Conservation (phyloP, 2,329 filamentous ascomycete species). For the Albophoma yamanashiensis region DNA sequence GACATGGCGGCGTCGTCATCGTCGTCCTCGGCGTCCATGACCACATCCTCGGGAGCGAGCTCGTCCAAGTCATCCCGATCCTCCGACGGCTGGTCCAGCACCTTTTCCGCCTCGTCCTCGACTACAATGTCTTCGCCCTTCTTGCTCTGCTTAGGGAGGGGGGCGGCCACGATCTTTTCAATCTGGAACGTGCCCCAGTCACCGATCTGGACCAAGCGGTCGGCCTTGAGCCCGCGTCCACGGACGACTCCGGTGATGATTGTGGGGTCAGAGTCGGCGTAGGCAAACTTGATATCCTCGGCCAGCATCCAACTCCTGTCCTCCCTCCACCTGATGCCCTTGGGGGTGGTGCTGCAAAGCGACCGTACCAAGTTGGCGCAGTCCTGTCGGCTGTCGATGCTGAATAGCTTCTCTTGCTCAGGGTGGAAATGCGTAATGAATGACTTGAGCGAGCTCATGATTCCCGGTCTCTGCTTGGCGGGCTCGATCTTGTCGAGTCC, state of each 20-base stretch:
- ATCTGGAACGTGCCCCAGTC: conserved; percentile 94
- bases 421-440: conserved; percentile 95
- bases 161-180: conserved; percentile 73
- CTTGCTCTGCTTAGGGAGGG: conserved; percentile 49
- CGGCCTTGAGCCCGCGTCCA: conserved; percentile 78
- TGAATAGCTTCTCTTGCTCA: conserved; percentile 82
- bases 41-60: conserved; percentile 75
- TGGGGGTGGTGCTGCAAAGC: conserved; percentile 83
- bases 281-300: conserved; percentile 67
- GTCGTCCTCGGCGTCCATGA: conserved; percentile 51
- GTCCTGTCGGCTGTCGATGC: conserved; percentile 79
- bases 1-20: conserved; percentile 36
- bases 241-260: conserved; percentile 77
- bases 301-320: conserved; percentile 92
- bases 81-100: conserved; percentile 61
- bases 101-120: conserved; percentile 37
- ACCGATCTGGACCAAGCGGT: conserved; percentile 81
- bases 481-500: conserved; percentile 69
- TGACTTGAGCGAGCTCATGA: conserved; percentile 75
- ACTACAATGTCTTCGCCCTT: conserved; percentile 59
- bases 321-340: conserved; percentile 91
- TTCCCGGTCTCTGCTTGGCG: conserved; percentile 64
- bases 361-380: conserved; percentile 84
- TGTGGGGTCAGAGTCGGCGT: conserved; percentile 49
- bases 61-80: conserved; percentile 77